Percentiles rank a stretch among this genome's conserved stretches.
These are phyloP conservation scores for Skeletonema tropicum DNA, from an alignment of 108 stramenopile genomes.

Conservation along the genomic window DNA sequence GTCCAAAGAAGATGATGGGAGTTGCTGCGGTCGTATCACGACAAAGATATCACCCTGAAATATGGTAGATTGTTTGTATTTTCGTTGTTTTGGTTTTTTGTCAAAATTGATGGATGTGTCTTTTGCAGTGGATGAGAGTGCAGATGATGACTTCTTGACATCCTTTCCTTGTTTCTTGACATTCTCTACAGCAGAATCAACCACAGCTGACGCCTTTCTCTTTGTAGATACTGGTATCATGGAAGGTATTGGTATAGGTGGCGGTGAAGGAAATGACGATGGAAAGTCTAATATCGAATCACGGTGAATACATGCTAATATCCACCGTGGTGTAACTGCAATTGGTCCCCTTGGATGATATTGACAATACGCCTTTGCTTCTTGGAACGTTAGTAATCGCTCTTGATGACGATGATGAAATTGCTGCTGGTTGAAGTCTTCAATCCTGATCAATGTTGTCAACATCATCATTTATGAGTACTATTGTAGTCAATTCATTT, in stretches of 20 bases:
- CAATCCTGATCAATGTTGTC: conserved; percentile 39
- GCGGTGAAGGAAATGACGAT: not conserved
- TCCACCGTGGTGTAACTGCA: conserved; percentile 63
- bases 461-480: conserved; percentile 64
- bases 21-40: conserved; percentile 33
- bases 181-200: not conserved
- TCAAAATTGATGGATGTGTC: not conserved
- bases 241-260: conserved; percentile 8
- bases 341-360: conserved; percentile 66
- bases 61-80: conserved; percentile 25
- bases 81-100: not conserved
- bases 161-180: not conserved
- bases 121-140: not conserved
- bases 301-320: conserved; percentile 49
- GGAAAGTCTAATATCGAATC: not conserved
- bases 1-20: not conserved
- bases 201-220: not conserved
- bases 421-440: not conserved
- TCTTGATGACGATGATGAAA: conserved; percentile 14
- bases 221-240: conserved; percentile 2
- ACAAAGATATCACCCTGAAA: conserved; percentile 71
- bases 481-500: conserved; percentile 59
- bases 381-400: conserved; percentile 28
- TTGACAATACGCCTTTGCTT: conserved; percentile 45
- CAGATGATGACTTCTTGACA: not conserved